A percentile compares a stretch with the other conserved stretches of the same genome.
These are phyloP conservation scores for Sporothrix pseudoabietina DNA, from an alignment of 2,329 filamentous ascomycete species.

Conservation along the genomic window DNA sequence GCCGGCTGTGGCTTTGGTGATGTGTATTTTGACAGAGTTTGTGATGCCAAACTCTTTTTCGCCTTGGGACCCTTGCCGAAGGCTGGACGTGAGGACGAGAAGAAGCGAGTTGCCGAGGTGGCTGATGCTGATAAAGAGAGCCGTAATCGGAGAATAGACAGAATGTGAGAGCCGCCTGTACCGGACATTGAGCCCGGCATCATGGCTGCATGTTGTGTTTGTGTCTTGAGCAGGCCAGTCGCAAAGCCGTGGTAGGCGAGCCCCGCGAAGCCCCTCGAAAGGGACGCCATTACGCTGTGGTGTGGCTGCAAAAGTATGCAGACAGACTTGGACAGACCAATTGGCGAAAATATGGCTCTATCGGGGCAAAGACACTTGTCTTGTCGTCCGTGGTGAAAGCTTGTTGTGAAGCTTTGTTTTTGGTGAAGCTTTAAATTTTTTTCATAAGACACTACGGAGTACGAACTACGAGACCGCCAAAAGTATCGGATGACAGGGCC, in stretches of 20 bases:
- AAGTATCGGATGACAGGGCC: background rate
- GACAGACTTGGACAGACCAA: background rate
- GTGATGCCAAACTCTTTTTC: background rate
- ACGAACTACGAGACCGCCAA: background rate
- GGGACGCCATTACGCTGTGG: conserved; percentile 31
- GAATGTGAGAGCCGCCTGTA: background rate
- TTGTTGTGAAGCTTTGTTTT: background rate
- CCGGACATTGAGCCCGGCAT: conserved; percentile 1
- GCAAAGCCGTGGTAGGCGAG: conserved; percentile 7
- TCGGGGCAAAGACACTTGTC: background rate
- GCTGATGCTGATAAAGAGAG: background rate
- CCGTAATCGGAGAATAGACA: background rate
- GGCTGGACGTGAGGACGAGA: background rate
- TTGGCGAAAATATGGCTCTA: background rate
- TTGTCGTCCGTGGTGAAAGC: background rate
- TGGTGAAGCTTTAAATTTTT: conserved; percentile 25
- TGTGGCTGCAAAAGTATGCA: background rate
- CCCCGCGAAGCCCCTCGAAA: conserved; percentile 30
- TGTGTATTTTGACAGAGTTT: background rate
- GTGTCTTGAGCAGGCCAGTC: background rate
- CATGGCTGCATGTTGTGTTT: conserved; percentile 4
- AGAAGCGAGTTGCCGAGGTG: background rate
- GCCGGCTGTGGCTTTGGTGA: background rate
- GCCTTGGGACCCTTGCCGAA: conserved; percentile 5
- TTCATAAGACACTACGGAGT: background rate